Evolutionary conservation across 2,329 filamentous ascomycete species (phyloP).

Genomic region (Davidsoniella australis): DNA sequence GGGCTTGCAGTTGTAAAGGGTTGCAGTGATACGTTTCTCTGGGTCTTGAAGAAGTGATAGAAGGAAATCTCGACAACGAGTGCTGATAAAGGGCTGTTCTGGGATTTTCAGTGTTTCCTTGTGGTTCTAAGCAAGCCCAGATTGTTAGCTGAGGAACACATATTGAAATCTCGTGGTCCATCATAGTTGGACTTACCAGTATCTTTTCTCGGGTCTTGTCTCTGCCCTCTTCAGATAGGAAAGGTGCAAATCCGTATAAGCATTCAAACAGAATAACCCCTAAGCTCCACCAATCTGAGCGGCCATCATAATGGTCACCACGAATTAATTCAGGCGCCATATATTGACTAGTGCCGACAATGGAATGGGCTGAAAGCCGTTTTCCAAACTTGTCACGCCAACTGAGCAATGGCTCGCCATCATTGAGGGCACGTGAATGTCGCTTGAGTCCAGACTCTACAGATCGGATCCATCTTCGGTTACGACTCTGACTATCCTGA

Average conservation of each 20-base stretch:
- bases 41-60: slow-evolving; percentile 55
- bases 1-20: slow-evolving; percentile 53
- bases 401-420: slow-evolving; percentile 31
- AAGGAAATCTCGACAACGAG: slow-evolving; percentile 63
- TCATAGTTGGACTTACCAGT: slow-evolving; percentile 33
- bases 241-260: slow-evolving; percentile 80
- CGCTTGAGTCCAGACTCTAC: slow-evolving; percentile 24
- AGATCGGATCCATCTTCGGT: slow-evolving; percentile 9
- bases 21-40: slow-evolving; percentile 58
- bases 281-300: slow-evolving; percentile 95
- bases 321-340: slow-evolving; percentile 91
- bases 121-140: slow-evolving; percentile 39
- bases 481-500: slow-evolving; percentile 38
- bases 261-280: slow-evolving; percentile 92
- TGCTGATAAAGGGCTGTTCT: slow-evolving; percentile 43
- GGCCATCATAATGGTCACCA: slow-evolving; percentile 69
- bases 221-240: slow-evolving; percentile 60
- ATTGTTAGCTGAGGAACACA: not conserved
- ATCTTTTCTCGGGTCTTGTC: slow-evolving; percentile 70
- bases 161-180: not conserved
- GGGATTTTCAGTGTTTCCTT: slow-evolving; percentile 56
- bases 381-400: slow-evolving; percentile 56
- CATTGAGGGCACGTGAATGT: slow-evolving; percentile 9
- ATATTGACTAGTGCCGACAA: slow-evolving; percentile 92
- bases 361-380: slow-evolving; percentile 60